Evolutionary conservation across 306 rosid genomes (phyloP), one percentile per base, ranked within the genome.

Genomic region (Ormosia semicastrata): DNA sequence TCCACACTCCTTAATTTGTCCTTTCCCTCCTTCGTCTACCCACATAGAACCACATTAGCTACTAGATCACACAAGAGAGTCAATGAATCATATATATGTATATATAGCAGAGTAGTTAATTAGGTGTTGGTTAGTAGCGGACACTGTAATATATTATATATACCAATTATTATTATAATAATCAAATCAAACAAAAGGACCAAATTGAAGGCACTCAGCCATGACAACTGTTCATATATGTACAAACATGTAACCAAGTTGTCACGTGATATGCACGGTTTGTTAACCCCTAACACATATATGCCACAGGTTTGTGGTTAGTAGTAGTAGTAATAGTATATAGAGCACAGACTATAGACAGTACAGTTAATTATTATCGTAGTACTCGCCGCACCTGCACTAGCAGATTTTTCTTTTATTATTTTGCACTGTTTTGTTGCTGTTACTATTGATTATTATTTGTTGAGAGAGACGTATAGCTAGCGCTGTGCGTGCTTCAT

Each of bases 261-360:
- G 80, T 75, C 80, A 75, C 80, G 80, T 75, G 79, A 40, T 43
- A 4, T 10, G 67, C 43, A 57, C 30, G 39, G 62, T 40, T 58
- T 12, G 37, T 30, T 14, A 24, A 29, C 13, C n/a, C 15, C 8
- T 10, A 73, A 32, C 29, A 40, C 30, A 14, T 9, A 58, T 41
- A 74, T 58, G 56, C 5, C 60, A 29, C 59, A 33, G 52, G 52
- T 11, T 36, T 17, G 37, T 17, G 12, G n/a, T 47, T 54, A 37
- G 49, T n/a, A 65, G 71, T 39, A 15, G 50, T 32, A 65, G 71
- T 39, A 15, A 33, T 32, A 65, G 49, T 37, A 15, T 10, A 13
- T 14, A 37, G 29, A 24, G 24, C 1, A 24, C 24, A 24, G 24
- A 11, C 1, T 50, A 50, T 14, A 50, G 57, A 13, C 18, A 14